Base-by-base conservation (phyloP, 495 filamentous ascomycete species). In the Penicillium argentinense region DNA sequence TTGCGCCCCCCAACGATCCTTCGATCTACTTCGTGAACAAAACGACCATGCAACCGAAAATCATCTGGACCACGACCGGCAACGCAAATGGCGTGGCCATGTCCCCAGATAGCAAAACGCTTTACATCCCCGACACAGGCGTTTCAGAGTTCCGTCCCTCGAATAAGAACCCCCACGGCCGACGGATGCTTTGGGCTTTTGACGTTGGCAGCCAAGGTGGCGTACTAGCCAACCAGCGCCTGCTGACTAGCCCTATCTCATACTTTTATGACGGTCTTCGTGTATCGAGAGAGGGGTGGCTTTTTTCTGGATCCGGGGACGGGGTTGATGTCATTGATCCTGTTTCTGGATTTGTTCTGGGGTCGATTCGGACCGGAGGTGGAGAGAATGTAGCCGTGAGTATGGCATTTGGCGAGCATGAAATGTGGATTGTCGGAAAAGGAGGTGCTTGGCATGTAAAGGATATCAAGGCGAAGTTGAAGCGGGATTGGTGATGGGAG, bases 281-380 rank as follows among this genome's bases (percentile, higher is more conserved):
- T 83, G 7, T 77, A 76, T 41, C 84, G 74, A 36, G 93, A 78
- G 22, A 89, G 78, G 27, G 80, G 74, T 46, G 83, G 79, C 14
- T 92, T 63, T 60, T 88, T 87, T 27, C 68, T 57, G 22, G 89
- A 85, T 56, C 89, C 87, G 86, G 93, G 89, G 69, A 90, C 91
- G 11, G 89, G 86, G 18, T 89, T 86, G 43, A 91, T 76, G 47
- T 88, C 79, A 5, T 87, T 91, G 45, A 93, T 69, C 64, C 91
- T 89, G 45, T 91, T 68, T 30, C 89, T 87, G 5, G 84, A 82
- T 55, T 61, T 48, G 40, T 57, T 25, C 9, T 53, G 19, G 47
- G 47, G 3, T 47, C 43, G 18, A 42, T 58, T 37, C 28, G 55
- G 18, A 30, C 52, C 17, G 47, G 46, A 17, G 47, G 41, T 18